A percentile compares a stretch with the other conserved stretches of the same genome.
phyloP scores from a whole-genome alignment of 306 rosid genomes.

The Carpinus viminea region DNA sequence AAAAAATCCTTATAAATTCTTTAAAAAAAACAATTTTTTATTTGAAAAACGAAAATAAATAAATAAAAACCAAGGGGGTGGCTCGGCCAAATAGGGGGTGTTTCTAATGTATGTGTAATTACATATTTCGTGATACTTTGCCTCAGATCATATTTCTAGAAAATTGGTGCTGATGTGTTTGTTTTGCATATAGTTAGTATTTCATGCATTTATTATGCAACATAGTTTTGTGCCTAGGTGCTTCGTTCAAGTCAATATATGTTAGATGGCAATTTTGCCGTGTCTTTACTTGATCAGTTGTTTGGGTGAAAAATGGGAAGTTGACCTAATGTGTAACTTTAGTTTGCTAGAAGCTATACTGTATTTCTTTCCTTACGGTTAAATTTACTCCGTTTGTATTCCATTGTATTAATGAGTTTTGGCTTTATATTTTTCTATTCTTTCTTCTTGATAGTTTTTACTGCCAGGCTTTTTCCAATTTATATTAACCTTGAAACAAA shows the following conservation, averaged over 20 bases:
- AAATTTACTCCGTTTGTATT: neutral
- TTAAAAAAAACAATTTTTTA: no score
- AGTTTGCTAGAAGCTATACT: neutral
- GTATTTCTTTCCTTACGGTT: neutral
- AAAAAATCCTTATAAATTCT: no score
- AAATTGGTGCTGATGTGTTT: neutral
- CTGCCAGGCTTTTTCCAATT: neutral
- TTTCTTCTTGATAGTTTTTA: neutral
- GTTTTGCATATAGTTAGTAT: neutral
- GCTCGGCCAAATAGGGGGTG: no score
- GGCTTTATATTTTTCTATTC: neutral
- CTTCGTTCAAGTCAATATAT: neutral
- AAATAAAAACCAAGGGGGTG: no score
- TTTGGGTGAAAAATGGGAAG: no score
- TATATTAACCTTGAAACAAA: neutral
- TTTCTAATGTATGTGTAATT: neutral
- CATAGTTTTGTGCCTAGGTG: neutral
- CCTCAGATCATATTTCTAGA: neutral
- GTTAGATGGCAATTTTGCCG: neutral
- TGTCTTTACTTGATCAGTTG: neutral
- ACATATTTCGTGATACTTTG: neutral
- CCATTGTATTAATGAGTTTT: neutral
- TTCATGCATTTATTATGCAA: neutral
- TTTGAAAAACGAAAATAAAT: no score
- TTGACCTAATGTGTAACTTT: neutral